These are phyloP conservation scores for Coniochaeta prunicola DNA, from an alignment of 2,329 filamentous ascomycete genomes.

Conservation along the genomic window DNA sequence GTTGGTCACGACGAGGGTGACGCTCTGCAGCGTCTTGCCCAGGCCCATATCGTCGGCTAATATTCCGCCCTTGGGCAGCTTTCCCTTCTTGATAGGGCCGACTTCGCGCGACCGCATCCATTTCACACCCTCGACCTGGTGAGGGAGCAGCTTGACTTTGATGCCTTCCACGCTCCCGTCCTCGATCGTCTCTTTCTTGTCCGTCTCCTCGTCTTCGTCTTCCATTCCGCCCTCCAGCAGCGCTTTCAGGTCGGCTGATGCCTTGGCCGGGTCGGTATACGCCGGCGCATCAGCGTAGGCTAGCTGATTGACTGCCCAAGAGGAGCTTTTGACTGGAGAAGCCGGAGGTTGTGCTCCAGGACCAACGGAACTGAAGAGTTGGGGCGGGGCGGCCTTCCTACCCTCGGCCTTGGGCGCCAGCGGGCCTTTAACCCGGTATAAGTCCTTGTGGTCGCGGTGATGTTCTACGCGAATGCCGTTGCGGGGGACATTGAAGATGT, in stretches of 20 bases:
- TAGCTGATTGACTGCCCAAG: constrained; percentile 20
- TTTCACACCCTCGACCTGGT: constrained; percentile 86
- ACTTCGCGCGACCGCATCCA: constrained; percentile 96
- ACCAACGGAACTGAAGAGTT: constrained; percentile 39
- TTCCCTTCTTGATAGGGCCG: constrained; percentile 73
- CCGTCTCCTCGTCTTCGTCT: constrained; percentile 54
- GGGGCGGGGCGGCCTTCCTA: constrained; percentile 36
- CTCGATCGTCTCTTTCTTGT: constrained; percentile 27
- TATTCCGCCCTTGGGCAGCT: constrained; percentile 84
- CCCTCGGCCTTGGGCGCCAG: constrained; percentile 38
- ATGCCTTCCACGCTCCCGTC: constrained; percentile 65
- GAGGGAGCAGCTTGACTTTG: constrained; percentile 80
- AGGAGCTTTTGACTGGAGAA: constrained; percentile 16
- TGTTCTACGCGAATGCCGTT: constrained; percentile 43
- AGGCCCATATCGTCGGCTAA: constrained; percentile 96
- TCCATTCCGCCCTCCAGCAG: constrained; percentile 77
- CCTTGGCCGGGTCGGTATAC: constrained; percentile 65
- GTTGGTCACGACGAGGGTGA: constrained; percentile 81
- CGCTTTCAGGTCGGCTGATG: constrained; percentile 70
- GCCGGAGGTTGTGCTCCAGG: constrained; percentile 13
- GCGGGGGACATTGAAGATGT: constrained; percentile 46
- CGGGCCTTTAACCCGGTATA: constrained; percentile 39
- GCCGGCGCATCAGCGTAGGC: constrained; percentile 34
- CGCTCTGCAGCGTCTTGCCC: constrained; percentile 92
- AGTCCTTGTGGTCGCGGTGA: constrained; percentile 35